phyloP scores from a whole-genome alignment of 495 filamentous ascomycete genomes.

The Stereocaulon alpinum region DNA sequence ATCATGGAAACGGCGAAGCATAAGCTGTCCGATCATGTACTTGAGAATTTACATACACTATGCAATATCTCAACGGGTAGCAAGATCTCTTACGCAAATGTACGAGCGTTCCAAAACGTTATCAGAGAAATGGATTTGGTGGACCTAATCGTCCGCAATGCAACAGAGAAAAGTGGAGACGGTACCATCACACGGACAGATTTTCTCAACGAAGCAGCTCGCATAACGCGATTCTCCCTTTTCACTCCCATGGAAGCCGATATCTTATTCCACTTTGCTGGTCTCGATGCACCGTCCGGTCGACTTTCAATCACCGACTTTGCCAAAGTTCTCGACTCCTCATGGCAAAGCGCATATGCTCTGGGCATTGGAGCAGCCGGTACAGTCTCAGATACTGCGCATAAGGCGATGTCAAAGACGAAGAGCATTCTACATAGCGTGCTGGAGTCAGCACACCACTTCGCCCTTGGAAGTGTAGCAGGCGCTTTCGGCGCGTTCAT shows the following conservation, averaged over 20 bases:
- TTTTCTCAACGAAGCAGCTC: slow-evolving; percentile 89
- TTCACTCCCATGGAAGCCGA: slow-evolving; percentile 99
- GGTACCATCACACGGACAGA: slow-evolving; percentile 89
- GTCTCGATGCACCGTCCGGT: slow-evolving; percentile 78
- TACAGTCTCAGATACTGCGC: slow-evolving; percentile 34
- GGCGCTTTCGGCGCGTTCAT: slow-evolving; percentile 97
- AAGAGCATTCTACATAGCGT: slow-evolving; percentile 48
- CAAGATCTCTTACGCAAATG: slow-evolving; percentile 95
- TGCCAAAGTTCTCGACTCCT: slow-evolving; percentile 84
- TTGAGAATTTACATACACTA: slow-evolving; percentile 86
- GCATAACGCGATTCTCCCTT: slow-evolving; percentile 79
- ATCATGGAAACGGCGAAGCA: slow-evolving; percentile 87
- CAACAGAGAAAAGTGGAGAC: slow-evolving; percentile 70
- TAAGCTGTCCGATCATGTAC: slow-evolving; percentile 92
- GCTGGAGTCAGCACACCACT: slow-evolving; percentile 78
- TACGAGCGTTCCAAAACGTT: slow-evolving; percentile 93
- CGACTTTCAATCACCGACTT: slow-evolving; percentile 77
- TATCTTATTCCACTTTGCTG: slow-evolving; percentile 96
- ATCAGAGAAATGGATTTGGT: slow-evolving; percentile 96
- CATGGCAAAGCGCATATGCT: slow-evolving; percentile 61
- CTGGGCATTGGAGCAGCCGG: slow-evolving; percentile 31
- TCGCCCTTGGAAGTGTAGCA: slow-evolving; percentile 75
- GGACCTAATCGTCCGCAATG: slow-evolving; percentile 79
- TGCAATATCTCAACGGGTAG: slow-evolving; percentile 88
- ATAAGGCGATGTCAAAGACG: slow-evolving; percentile 37